Evolutionary conservation across 768 basidiomycete genomes (phyloP).

Genomic region (Tubosaeta sp.): DNA sequence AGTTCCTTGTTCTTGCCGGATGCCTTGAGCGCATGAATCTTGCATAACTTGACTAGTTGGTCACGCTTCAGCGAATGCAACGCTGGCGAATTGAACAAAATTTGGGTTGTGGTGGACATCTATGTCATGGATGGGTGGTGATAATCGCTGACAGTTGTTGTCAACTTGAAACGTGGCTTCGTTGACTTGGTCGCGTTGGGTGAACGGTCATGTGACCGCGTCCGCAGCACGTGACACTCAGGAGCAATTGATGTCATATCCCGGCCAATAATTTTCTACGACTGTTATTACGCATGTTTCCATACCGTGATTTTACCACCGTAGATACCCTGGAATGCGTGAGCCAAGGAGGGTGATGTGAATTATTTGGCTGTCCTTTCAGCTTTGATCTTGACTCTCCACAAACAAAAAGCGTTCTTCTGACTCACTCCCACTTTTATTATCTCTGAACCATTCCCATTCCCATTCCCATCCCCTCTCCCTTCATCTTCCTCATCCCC

Average conservation of each 20-base stretch:
- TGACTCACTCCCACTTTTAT: background rate
- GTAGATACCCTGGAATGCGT: background rate
- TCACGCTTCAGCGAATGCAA: conserved; percentile 79
- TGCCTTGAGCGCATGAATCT: conserved; percentile 75
- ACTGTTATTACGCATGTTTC: background rate
- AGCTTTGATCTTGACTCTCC: conserved; percentile 12
- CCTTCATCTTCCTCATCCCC: background rate
- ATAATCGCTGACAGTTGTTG: conserved; percentile 1
- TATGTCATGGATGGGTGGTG: conserved; percentile 6
- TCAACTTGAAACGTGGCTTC: background rate
- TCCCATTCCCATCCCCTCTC: background rate
- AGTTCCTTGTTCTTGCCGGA: conserved; percentile 76
- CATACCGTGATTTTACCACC: background rate
- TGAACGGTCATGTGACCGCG: conserved; percentile 18
- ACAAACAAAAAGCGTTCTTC: conserved; percentile 11
- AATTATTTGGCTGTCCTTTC: conserved; percentile 8
- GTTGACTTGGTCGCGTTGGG: conserved; percentile 14
- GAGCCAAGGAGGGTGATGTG: too few species aligned
- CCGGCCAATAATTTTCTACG: background rate
- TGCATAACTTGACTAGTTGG: conserved; percentile 82
- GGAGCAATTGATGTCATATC: conserved; percentile 6
- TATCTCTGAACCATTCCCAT: too few species aligned
- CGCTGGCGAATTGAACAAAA: conserved; percentile 81
- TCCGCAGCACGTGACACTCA: conserved; percentile 15
- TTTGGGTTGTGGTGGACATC: conserved; percentile 73